Percentiles rank a stretch among this genome's conserved stretches.
Conservation (phyloP, 192 early-diverging fungal genomes). For the Lobosporangium transversale region DNA sequence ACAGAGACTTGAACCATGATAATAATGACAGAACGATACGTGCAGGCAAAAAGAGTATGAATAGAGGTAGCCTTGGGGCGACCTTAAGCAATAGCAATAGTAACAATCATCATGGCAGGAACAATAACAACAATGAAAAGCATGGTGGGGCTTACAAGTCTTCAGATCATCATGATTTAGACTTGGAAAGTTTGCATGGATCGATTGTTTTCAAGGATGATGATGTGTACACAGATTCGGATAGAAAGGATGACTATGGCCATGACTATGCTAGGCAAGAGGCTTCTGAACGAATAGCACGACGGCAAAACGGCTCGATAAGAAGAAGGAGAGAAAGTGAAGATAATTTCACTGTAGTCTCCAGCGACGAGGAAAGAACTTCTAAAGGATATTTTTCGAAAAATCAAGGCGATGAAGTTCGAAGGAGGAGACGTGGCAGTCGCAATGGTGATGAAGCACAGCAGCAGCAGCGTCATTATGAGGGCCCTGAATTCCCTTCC, state of each 20-base stretch:
- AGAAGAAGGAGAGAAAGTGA: slow-evolving; percentile 10
- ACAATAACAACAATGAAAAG: neutral
- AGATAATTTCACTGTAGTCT: too few relatives aligned
- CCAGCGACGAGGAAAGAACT: too few relatives aligned
- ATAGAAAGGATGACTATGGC: neutral
- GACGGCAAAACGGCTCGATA: slow-evolving; percentile 6
- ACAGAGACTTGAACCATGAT: too few relatives aligned
- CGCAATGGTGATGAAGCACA: too few relatives aligned
- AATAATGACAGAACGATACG: slow-evolving; percentile 46
- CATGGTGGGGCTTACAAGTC: neutral
- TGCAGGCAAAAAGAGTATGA: slow-evolving; percentile 30
- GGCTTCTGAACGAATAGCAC: slow-evolving; percentile 2
- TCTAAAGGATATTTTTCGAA: too few relatives aligned
- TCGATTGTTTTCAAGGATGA: slow-evolving; percentile 43
- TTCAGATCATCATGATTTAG: slow-evolving; percentile 38
- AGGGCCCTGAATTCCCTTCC: too few relatives aligned
- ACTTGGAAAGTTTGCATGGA: slow-evolving; percentile 45
- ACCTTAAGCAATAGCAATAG: slow-evolving; percentile 8
- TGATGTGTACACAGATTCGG: neutral
- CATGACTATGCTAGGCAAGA: neutral
- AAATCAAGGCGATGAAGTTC: too few relatives aligned
- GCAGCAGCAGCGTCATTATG: too few relatives aligned
- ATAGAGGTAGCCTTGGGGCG: slow-evolving; percentile 11
- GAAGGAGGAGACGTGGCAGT: too few relatives aligned
- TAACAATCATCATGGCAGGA: neutral